These are phyloP conservation scores for Exophiala phaeomuriformis DNA, from an alignment of 2,329 filamentous ascomycete species.

Conservation along the genomic window DNA sequence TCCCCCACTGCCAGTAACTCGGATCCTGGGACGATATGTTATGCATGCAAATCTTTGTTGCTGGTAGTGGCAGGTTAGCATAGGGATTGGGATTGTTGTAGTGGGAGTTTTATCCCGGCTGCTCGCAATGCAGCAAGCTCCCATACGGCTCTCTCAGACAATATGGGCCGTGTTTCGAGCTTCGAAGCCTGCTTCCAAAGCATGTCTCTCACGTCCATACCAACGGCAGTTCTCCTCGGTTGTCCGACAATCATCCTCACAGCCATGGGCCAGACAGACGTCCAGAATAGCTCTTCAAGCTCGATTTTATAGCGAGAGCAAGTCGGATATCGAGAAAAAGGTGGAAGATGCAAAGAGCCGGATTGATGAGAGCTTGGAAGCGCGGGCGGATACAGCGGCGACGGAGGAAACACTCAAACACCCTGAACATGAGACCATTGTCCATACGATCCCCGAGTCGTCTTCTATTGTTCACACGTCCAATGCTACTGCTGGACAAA, in stretches of 20 bases:
- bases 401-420: constrained; percentile 18
- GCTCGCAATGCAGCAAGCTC: constrained; percentile 27
- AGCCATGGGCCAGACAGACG: constrained; percentile 9
- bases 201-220: constrained; percentile 3
- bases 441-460: constrained; percentile 24
- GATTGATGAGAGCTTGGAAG: constrained; percentile 23
- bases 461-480: constrained; percentile 24
- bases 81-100: neutral
- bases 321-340: constrained; percentile 19
- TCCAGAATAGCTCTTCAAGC: constrained; percentile 17
- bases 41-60: neutral
- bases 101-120: neutral
- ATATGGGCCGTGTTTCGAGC: constrained; percentile 28
- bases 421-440: constrained; percentile 22
- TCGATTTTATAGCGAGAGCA: constrained; percentile 25
- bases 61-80: neutral
- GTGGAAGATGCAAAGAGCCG: constrained; percentile 22
- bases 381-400: constrained; percentile 18
- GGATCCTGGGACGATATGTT: no score
- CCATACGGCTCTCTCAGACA: constrained; percentile 25
- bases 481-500: constrained; percentile 1
- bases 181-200: constrained; percentile 19
- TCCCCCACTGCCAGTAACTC: no score
- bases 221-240: constrained; percentile 6
- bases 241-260: constrained; percentile 2